Percentiles rank a stretch among this genome's conserved stretches.
Conservation (phyloP, 2,329 filamentous ascomycete genomes). For the Penicillium sp. region DNA sequence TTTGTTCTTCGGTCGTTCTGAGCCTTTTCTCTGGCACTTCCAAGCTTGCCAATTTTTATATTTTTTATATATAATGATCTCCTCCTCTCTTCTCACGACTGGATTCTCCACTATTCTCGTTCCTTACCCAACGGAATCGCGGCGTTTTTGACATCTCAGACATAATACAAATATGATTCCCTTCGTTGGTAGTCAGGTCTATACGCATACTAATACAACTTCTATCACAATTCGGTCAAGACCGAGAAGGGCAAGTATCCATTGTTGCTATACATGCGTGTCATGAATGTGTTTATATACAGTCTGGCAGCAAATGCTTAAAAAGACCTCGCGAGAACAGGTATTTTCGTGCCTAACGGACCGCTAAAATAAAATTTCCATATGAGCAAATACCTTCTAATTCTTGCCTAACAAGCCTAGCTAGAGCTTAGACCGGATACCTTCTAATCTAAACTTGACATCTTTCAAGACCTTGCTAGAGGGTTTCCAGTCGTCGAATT, state of each 20-base stretch:
- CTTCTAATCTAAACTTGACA: constrained; percentile 91
- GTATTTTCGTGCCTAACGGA: not conserved
- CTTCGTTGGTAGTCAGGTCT: not conserved
- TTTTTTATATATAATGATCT: not conserved
- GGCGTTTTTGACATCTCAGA: not conserved
- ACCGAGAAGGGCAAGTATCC: not conserved
- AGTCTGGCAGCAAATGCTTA: not conserved
- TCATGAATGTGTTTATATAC: not conserved
- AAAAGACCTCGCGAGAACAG: not conserved
- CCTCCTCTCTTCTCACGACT: not conserved
- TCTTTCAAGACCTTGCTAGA: constrained; percentile 88
- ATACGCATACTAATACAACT: not conserved
- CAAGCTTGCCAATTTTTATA: not conserved
- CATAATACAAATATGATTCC: not conserved
- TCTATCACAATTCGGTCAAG: not conserved
- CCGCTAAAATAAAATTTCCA: not conserved
- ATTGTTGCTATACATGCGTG: not conserved
- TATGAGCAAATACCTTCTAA: not conserved
- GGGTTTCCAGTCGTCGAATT: constrained; percentile 94
- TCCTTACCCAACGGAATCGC: not conserved
- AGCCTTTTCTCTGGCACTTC: constrained; percentile 4
- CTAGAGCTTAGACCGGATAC: constrained; percentile 77
- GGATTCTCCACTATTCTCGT: not conserved
- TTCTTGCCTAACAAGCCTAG: constrained; percentile 27
- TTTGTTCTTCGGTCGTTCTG: not conserved